These are phyloP conservation scores for Podaxis sp. DNA, from an alignment of 768 basidiomycete genomes.

Conservation along the genomic window DNA sequence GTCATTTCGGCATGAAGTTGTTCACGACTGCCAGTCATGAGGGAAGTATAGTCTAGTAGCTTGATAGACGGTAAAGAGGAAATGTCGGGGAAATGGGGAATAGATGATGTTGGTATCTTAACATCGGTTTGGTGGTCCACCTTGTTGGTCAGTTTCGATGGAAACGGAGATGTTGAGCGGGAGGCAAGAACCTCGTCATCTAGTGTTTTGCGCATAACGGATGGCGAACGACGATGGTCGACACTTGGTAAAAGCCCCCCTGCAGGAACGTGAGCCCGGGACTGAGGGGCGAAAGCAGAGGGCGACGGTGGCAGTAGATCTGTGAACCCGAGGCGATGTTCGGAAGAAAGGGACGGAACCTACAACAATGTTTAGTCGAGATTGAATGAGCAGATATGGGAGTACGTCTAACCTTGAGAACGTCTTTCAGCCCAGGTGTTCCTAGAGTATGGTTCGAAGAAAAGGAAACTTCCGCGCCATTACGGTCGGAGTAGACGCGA, in stretches of 20 bases:
- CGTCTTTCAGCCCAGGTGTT: constrained; percentile 68
- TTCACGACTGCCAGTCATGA: constrained; percentile 45
- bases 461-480: constrained; percentile 45
- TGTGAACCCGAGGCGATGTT: constrained; percentile 65
- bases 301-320: constrained; percentile 80
- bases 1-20: constrained; percentile 67
- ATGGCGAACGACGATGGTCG: constrained; percentile 8
- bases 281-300: constrained; percentile 31
- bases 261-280: not conserved
- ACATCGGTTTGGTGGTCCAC: constrained; percentile 1
- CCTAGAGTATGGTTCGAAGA: constrained; percentile 27
- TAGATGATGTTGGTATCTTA: not conserved
- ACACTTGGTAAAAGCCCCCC: not conserved
- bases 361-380: constrained; percentile 24
- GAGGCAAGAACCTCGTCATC: constrained; percentile 2
- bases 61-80: constrained; percentile 29
- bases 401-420: constrained; percentile 50
- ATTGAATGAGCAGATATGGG: not conserved
- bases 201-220: not conserved
- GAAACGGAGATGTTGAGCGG: constrained; percentile 4
- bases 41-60: constrained; percentile 67
- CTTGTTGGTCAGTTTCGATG: not conserved
- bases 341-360: constrained; percentile 68
- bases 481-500: constrained; percentile 38
- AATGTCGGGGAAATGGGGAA: not conserved